Evolutionary conservation across 129 eudicot genomes (phyloP), one percentile per base, ranked within the genome.

Genomic region (Oenanthe sinensis): DNA sequence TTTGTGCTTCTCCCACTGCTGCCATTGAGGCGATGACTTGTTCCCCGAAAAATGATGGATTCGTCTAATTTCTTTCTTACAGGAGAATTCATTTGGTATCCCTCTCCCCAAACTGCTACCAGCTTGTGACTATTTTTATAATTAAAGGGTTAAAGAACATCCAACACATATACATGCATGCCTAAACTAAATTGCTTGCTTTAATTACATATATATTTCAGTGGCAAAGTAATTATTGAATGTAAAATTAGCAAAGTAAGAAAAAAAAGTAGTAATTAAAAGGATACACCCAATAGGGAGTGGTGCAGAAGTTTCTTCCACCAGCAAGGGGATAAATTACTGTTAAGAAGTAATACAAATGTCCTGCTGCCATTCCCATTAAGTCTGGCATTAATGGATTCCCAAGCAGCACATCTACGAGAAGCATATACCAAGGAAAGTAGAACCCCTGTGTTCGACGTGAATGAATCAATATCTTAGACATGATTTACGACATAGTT

Each of bases 201-300:
- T 33, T 33, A 33, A 33, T 33, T 33, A 33, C 1, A 33, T 33
- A 33, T 33, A 33, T 33, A 33, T 33, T 33, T 33, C 1, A 33
- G 36, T 33, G 36, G 1, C 36, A 33, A 33, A 33, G 36, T 33
- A 33, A 33, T 33, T 33, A 33, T 33, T 33, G 36, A 33, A 33
- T 33, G 36, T 33, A 33, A 33, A 33, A 33, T 33, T 33, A 33
- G 36, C 36, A 33, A 33, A 33, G 36, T 33, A 33, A 33, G 1
- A 33, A 33, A 33, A 33, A 33, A 33, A 33, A 33, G 36, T 33
- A 33, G 36, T 33, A 33, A 33, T 33, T 46, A 10, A 28, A 83
- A 88, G 96, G 90, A 90, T 88, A 88, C 92, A 90, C 87, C 87
- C 87, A 90, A 33, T 78, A 58, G 55, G 91, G 91, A 79, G 91